These are phyloP conservation scores for Ephemerocybe angulata DNA, from an alignment of 768 basidiomycete species.

Conservation along the genomic window DNA sequence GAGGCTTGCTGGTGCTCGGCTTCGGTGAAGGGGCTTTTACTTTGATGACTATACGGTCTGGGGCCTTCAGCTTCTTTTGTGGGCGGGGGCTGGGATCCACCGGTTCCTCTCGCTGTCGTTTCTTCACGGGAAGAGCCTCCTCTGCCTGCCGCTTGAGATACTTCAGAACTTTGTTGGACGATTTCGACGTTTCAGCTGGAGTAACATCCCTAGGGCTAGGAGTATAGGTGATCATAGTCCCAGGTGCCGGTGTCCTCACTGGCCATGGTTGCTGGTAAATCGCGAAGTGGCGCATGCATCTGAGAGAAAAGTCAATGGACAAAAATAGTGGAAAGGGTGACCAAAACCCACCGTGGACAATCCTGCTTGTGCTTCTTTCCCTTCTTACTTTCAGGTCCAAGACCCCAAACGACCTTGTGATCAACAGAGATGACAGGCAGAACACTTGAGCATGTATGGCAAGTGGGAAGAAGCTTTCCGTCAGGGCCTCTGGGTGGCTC, in stretches of 20 bases:
- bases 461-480: slow-evolving; percentile 67
- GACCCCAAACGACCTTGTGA: slow-evolving; percentile 71
- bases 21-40: slow-evolving; percentile 20
- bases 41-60: slow-evolving; percentile 16
- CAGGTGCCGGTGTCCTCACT: slow-evolving; percentile 50
- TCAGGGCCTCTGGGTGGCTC: slow-evolving; percentile 55
- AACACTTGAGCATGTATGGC: slow-evolving; percentile 65
- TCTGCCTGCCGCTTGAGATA: slow-evolving; percentile 10
- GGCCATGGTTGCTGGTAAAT: slow-evolving; percentile 77
- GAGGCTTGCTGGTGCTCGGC: slow-evolving; percentile 10
- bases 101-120: slow-evolving; percentile 25
- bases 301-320: slow-evolving; percentile 22
- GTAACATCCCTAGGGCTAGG: slow-evolving; percentile 51
- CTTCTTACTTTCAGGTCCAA: slow-evolving; percentile 46
- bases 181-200: slow-evolving; percentile 33
- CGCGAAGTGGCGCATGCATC: slow-evolving; percentile 76
- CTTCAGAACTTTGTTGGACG: slow-evolving; percentile 9
- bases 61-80: slow-evolving; percentile 48
- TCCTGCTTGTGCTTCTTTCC: slow-evolving; percentile 65
- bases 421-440: slow-evolving; percentile 76
- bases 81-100: slow-evolving; percentile 35
- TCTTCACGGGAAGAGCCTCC: slow-evolving; percentile 26
- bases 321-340: not conserved
- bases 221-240: slow-evolving; percentile 40
- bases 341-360: slow-evolving; percentile 67